Percentiles rank a stretch among this genome's conserved stretches.
Evolutionary conservation across 169 alveolate species (phyloP).

Genomic region (Cryptosporidium viatorum): DNA sequence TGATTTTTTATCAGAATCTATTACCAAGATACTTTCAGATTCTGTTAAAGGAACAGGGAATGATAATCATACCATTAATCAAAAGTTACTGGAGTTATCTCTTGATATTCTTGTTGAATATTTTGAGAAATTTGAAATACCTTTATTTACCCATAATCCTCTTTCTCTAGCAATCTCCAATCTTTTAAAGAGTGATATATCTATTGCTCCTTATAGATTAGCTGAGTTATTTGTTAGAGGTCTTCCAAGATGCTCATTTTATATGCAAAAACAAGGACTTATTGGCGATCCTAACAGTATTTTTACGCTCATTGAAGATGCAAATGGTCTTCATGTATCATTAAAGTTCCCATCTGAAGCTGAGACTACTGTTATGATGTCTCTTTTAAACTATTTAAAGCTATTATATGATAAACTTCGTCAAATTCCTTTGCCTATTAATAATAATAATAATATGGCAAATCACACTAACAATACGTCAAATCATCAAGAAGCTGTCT

Average conservation of each 20-base stretch:
- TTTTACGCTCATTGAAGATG: conserved; percentile 22
- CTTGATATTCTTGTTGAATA: conserved; percentile 50
- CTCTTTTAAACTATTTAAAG: conserved; percentile 39
- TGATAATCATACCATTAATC: not conserved
- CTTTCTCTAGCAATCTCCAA: conserved; percentile 32
- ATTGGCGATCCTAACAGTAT: conserved; percentile 40
- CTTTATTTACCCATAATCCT: conserved; percentile 44
- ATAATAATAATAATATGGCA: not conserved
- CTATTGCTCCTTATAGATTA: conserved; percentile 67
- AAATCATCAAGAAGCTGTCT: not conserved
- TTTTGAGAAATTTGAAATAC: conserved; percentile 65
- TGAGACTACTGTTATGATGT: conserved; percentile 48
- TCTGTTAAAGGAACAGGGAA: not conserved
- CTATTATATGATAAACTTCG: conserved; percentile 64
- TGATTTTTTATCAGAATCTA: conserved; percentile 51
- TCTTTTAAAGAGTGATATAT: conserved; percentile 16
- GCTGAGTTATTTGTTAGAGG: conserved; percentile 75
- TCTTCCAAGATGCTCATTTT: conserved; percentile 64
- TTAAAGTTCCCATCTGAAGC: conserved; percentile 62
- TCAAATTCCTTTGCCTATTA: conserved; percentile 37
- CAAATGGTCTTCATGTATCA: conserved; percentile 10
- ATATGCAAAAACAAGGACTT: conserved; percentile 68
- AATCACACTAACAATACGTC: not conserved
- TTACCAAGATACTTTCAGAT: not conserved
- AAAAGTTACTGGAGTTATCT: conserved; percentile 35